These are phyloP conservation scores for Candida glaebosa DNA, from an alignment of 805 yeast species.

Conservation along the genomic window DNA sequence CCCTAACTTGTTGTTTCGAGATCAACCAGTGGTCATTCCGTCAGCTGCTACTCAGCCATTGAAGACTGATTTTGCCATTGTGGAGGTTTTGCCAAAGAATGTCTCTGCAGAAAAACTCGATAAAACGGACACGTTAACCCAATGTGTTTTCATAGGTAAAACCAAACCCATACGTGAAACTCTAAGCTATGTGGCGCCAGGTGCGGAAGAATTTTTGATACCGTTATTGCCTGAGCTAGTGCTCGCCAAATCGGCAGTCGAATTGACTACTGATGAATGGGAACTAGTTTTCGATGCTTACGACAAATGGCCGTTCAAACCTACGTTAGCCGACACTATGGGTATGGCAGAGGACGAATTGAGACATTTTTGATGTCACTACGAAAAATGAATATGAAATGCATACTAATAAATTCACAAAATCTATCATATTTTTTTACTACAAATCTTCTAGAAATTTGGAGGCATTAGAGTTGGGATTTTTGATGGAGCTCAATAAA, in stretches of 20 bases:
- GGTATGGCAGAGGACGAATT: constrained; percentile 14
- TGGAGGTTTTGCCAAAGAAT: constrained; percentile 50
- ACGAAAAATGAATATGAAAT: too few species aligned
- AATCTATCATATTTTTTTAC: too few species aligned
- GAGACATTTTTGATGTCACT: constrained; percentile 8
- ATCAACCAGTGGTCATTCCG: constrained; percentile 34
- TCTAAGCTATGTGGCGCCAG: constrained; percentile 68
- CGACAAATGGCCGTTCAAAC: constrained; percentile 84
- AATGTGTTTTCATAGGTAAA: constrained; percentile 6
- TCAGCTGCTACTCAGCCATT: constrained; percentile 24
- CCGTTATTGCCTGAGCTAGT: constrained; percentile 27
- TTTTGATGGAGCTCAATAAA: not conserved
- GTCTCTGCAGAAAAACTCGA: constrained; percentile 38
- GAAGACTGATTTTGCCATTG: constrained; percentile 44
- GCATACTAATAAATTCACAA: too few species aligned
- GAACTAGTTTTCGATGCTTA: constrained; percentile 48
- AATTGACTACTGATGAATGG: constrained; percentile 56
- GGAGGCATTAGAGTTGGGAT: not conserved
- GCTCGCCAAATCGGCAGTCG: constrained; percentile 42
- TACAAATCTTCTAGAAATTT: not conserved
- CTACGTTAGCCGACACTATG: constrained; percentile 28
- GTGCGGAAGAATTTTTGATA: constrained; percentile 58
- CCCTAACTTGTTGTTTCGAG: constrained; percentile 32
- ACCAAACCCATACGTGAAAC: constrained; percentile 44
- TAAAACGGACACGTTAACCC: constrained; percentile 5